Base-by-base conservation (phyloP, 2,329 filamentous ascomycete species). In the Colletotrichum sp. region DNA sequence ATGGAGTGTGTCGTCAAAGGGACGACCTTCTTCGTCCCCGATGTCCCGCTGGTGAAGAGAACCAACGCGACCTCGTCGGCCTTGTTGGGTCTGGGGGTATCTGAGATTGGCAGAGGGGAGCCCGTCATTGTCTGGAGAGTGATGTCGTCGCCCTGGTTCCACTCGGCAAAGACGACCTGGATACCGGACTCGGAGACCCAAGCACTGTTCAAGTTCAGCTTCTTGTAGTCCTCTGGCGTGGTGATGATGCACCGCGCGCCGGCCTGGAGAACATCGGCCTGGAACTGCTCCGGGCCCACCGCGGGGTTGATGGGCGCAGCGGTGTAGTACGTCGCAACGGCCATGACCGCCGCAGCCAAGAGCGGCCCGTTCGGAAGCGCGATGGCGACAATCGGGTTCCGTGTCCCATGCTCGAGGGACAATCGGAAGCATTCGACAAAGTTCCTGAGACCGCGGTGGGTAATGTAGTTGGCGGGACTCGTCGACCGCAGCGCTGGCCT, bases 21-120 rank as follows among this genome's bases (percentile, higher is more conserved):
- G 4, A 92, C 90, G 5, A 91, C 84, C 80, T 92, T 92, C 81
- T 90, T 91, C n/a, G 86, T 90, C 3, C 90, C 90, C 22, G 87
- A 90, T 0, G 90, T 92, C 22, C 90, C 90, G 74, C 88, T 90
- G 0, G 90, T 92, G 79, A 91, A 91, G 2, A 92, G 84, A 62
- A 91, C 84, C 68, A 92, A 84, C 6, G 85, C 86, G 27, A 87
- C 85, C 75, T 91, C 89, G 52, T 89, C 84, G 3, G 85, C 82
- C 6, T 79, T 77, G 78, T 90, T 91, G 6, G 85, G 81, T 12
- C 75, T 73, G 16, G 78, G 75, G 16, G 52, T 29, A n/a, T 68
- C 70, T 8, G 69, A 15, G 9, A 44, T 8, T 8, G 52, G 19
- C 6, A 82, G 22, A 3, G 59, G 61, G n/a, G 69, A 69, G 29